Base-by-base conservation (phyloP, 768 basidiomycete genomes). In the Rhodotorula diobovata region DNA sequence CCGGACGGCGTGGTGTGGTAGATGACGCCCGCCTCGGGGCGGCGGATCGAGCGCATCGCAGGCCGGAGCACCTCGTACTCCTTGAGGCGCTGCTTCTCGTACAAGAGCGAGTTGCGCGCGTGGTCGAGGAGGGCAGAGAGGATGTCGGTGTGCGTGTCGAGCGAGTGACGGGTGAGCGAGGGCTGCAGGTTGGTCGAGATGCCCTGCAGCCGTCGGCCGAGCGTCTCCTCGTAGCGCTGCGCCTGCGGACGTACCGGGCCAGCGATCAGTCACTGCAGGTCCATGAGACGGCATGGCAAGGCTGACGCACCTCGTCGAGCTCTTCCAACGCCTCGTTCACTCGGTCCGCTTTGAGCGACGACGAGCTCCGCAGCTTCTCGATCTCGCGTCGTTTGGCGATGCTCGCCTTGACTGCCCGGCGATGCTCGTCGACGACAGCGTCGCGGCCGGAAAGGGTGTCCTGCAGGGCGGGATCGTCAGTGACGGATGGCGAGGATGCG, bases 171-270 rank as follows among this genome's bases (percentile, higher is more conserved):
- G 48, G 88, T 86, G 39, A 99, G 85, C 4, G 94, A 89, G 60
- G 86, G 86, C 76, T 96, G 93, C 28, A 99, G 84, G 76, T 97
- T 94, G 76, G 91, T 88, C 2, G 95, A 97, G 66, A 99, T 97
- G 56, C 92, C 92, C 61, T 91, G 85, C 6, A 94, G 89, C n/a
- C 92, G 88, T 61, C 86, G 86, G 8, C 89, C 87, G 35, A 98
- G 86, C 15, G 87, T 84, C 79, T 89, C 86, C 78, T 99, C 95
- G 70, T 93, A 90, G 77, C 90, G 90, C 76, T 89, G 88, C 15
- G 96, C 95, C 92, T 98, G 75, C 16, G n/a, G 9, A 15, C 10
- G 16, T 5, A 30, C 7, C 18, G 30, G 18, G 53, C 16, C 15
- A 30, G 32, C 53, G 12, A 4, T 11, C 1, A 32, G 11, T 35